A percentile compares a stretch with the other conserved stretches of the same genome.
These are phyloP conservation scores for Gamsiella multidivaricata DNA, from an alignment of 192 early-diverging fungal species.

Conservation along the genomic window DNA sequence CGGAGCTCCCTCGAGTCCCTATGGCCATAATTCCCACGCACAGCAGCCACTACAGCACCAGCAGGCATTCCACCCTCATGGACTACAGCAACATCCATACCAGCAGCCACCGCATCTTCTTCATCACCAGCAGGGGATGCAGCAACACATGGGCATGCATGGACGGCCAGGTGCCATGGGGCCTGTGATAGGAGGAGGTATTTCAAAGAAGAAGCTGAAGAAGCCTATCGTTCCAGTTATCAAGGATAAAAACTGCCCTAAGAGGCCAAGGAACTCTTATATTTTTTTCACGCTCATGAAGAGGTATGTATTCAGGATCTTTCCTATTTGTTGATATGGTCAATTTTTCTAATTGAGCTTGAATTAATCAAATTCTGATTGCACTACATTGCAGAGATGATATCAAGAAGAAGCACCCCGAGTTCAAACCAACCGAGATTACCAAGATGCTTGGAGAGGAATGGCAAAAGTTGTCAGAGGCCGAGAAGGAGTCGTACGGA, in stretches of 20 bases:
- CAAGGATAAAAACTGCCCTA: conserved; percentile 59
- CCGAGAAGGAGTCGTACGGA: conserved; percentile 52
- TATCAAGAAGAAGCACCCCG: conserved; percentile 55
- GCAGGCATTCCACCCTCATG: conserved; percentile 26
- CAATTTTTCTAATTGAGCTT: neutral
- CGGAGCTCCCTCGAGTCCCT: conserved; percentile 19
- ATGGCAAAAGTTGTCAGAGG: conserved; percentile 54
- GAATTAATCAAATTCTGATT: neutral
- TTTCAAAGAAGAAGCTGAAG: conserved; percentile 47
- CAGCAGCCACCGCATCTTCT: conserved; percentile 30
- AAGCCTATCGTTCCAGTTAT: conserved; percentile 14
- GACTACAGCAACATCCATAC: conserved; percentile 24
- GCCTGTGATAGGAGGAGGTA: conserved; percentile 16
- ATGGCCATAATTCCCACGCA: conserved; percentile 21
- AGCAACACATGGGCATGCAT: conserved; percentile 36
- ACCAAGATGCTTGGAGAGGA: conserved; percentile 56
- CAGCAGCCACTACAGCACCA: conserved; percentile 25
- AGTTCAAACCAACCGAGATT: conserved; percentile 53
- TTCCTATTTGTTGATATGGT: neutral
- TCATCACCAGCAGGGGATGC: conserved; percentile 36
- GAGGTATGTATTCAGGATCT: conserved; percentile 30
- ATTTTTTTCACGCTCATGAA: conserved; percentile 53
- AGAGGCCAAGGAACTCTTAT: conserved; percentile 55
- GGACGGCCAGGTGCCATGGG: conserved; percentile 11
- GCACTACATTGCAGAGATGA: conserved; percentile 49